Evolutionary conservation across 768 basidiomycete species (phyloP).

Genomic region (Lactarius sanguifluus): DNA sequence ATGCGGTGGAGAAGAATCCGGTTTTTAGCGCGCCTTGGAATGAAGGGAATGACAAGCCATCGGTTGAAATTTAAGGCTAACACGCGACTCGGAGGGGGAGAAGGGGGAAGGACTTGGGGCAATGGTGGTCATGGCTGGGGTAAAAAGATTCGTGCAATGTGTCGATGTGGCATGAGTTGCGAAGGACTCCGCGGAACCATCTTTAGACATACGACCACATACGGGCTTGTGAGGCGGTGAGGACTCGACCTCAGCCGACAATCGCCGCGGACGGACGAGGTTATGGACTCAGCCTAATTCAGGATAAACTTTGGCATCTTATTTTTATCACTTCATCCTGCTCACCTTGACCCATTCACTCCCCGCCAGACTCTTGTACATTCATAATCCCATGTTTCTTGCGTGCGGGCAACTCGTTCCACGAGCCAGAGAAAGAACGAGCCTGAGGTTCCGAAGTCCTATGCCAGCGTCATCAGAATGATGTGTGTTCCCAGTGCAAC

Average conservation of each 20-base stretch:
- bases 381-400: constrained; percentile 53
- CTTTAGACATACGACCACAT: no score
- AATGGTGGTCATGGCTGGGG: not conserved
- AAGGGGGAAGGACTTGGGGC: not conserved
- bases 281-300: no score
- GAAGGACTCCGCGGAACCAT: no score
- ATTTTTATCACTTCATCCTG: constrained; percentile 49
- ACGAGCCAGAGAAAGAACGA: constrained; percentile 97
- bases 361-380: constrained; percentile 60
- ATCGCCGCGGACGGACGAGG: no score
- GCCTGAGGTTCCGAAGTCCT: constrained; percentile 61
- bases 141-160: no score
- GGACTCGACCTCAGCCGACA: no score
- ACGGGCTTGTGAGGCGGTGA: no score
- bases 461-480: constrained; percentile 16
- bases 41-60: not conserved
- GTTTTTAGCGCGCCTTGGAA: not conserved
- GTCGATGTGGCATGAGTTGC: no score
- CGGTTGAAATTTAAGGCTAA: constrained; percentile 3
- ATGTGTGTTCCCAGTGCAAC: not conserved
- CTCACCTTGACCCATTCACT: constrained; percentile 72
- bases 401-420: constrained; percentile 81
- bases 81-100: not conserved
- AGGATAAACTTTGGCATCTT: no score
- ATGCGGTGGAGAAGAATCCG: constrained; percentile 9